phyloP scores from a whole-genome alignment of 495 filamentous ascomycete species.

The Pseudomonodictys pantanalensis region DNA sequence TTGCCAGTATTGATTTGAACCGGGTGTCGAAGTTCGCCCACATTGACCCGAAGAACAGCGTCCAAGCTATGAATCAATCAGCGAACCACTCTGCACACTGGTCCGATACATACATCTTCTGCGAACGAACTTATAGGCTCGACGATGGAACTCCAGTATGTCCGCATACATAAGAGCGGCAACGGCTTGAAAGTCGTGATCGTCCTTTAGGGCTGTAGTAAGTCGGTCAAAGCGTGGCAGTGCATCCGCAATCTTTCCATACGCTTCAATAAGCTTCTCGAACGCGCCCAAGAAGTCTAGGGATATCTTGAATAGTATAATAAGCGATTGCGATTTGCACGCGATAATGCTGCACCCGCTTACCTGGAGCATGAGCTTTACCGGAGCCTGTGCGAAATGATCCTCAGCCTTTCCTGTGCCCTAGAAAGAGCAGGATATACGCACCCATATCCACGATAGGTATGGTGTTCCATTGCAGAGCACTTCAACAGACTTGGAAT shows the following conservation, averaged over 20 bases:
- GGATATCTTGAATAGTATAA: constrained; percentile 14
- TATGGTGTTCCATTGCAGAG: no score
- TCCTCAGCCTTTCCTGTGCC: no score
- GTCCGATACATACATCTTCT: constrained; percentile 38
- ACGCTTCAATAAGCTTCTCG: constrained; percentile 45
- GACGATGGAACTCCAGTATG: constrained; percentile 47
- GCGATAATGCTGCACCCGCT: background rate
- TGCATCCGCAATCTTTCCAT: constrained; percentile 42
- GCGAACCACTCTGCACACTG: no score
- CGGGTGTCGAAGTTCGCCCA: constrained; percentile 45
- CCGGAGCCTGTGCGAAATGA: constrained; percentile 47
- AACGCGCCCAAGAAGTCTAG: constrained; percentile 42
- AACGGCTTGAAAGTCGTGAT: constrained; percentile 42
- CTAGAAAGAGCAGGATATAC: no score
- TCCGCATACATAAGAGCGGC: constrained; percentile 46
- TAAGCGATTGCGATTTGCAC: background rate
- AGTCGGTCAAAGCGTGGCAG: constrained; percentile 44
- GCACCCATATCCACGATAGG: no score
- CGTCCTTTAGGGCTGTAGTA: constrained; percentile 31
- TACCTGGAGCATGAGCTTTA: constrained; percentile 46
- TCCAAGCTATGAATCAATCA: constrained; percentile 42
- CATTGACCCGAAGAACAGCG: constrained; percentile 44
- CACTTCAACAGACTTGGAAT: no score
- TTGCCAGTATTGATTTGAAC: constrained; percentile 44
- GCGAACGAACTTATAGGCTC: constrained; percentile 48